Evolutionary conservation across 1,284 basidiomycete genomes (phyloP).

Genomic region (Heterobasidion irregulare): DNA sequence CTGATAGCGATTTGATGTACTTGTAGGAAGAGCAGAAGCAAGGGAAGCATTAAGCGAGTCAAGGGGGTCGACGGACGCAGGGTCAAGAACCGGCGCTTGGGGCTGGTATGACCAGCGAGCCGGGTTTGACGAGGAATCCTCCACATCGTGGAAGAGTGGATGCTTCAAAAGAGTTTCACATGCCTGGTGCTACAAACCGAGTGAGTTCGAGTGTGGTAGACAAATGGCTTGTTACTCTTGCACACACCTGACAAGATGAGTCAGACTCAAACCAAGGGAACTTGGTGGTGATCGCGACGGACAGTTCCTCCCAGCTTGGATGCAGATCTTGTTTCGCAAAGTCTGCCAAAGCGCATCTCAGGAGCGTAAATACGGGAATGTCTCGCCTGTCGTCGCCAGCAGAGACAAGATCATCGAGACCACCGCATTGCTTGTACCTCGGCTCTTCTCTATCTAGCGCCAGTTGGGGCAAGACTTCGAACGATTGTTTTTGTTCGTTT

Average conservation of each 20-base stretch:
- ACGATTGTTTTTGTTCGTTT: neutral
- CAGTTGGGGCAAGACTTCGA: neutral
- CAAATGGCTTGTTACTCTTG: neutral
- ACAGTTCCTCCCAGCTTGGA: neutral
- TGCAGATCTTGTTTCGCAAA: neutral
- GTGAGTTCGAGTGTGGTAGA: neutral
- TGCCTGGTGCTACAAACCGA: slow-evolving; percentile 35
- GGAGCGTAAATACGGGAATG: neutral
- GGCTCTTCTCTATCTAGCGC: neutral
- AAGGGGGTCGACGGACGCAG: slow-evolving; percentile 41
- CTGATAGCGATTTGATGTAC: slow-evolving; percentile 27
- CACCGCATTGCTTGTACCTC: neutral
- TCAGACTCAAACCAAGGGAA: neutral
- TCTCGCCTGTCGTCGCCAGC: neutral
- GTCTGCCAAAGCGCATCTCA: neutral
- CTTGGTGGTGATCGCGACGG: neutral
- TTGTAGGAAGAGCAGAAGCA: slow-evolving; percentile 20
- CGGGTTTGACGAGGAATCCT: slow-evolving; percentile 19
- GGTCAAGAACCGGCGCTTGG: slow-evolving; percentile 27
- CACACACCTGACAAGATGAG: neutral
- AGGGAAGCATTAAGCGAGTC: slow-evolving; percentile 34
- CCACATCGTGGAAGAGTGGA: slow-evolving; percentile 33
- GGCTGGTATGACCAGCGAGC: slow-evolving; percentile 45
- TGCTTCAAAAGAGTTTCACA: slow-evolving; percentile 53
- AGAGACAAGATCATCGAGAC: neutral